Conservation (phyloP, 495 filamentous ascomycete species). For the Talaromyces thailandensis region DNA sequence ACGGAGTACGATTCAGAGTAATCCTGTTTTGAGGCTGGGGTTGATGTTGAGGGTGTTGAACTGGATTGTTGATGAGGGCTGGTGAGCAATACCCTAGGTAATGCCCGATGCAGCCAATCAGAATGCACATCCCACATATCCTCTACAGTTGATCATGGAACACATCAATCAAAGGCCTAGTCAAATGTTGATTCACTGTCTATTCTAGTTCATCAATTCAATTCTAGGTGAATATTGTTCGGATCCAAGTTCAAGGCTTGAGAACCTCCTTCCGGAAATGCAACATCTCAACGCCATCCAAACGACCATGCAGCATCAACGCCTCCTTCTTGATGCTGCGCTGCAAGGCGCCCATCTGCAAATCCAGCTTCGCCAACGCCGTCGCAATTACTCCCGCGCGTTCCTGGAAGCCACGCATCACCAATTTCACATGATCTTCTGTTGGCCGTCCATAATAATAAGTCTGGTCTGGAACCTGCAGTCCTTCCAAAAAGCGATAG, state of each 20-base stretch:
- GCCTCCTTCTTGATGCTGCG: background rate
- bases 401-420: background rate
- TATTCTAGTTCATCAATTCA: background rate
- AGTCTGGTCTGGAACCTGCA: conserved; percentile 2
- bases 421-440: background rate
- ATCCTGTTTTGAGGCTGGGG: background rate
- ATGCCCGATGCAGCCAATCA: background rate
- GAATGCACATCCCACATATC: background rate
- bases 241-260: background rate
- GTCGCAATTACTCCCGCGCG: background rate
- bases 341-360: background rate
- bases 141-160: background rate
- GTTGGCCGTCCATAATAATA: background rate
- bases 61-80: background rate
- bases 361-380: background rate
- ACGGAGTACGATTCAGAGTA: background rate
- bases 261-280: background rate
- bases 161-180: background rate
- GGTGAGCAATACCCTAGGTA: background rate
- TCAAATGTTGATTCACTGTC: background rate
- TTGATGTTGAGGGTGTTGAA: background rate
- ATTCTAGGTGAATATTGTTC: background rate
- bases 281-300: background rate
- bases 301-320: background rate
- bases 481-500: conserved; percentile 8